These are phyloP conservation scores for Plantago lanceolata DNA, from an alignment of 305 asterid species.

Conservation along the genomic window DNA sequence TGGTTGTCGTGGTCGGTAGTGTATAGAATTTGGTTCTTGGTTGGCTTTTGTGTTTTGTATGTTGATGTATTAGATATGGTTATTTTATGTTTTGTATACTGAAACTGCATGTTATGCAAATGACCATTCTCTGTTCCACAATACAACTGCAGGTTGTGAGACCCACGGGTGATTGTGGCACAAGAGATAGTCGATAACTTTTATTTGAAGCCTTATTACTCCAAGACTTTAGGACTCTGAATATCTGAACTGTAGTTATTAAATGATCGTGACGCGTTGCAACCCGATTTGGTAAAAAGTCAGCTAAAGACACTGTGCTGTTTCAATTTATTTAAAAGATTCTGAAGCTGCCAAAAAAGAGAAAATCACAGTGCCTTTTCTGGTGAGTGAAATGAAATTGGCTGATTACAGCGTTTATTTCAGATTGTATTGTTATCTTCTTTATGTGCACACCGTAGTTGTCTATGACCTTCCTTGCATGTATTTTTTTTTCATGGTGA, in stretches of 20 bases:
- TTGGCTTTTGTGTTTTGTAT: background rate
- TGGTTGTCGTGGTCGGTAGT: background rate
- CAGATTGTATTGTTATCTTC: constrained; percentile 9
- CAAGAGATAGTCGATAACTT: constrained; percentile 43
- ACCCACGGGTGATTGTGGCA: constrained; percentile 52
- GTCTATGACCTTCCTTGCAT: background rate
- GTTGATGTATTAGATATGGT: background rate
- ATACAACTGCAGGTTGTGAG: constrained; percentile 66
- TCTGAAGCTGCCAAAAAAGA: constrained; percentile 51
- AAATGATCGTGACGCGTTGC: constrained; percentile 50
- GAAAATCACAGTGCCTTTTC: constrained; percentile 32
- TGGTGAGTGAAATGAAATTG: constrained; percentile 46
- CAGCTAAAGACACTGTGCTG: constrained; percentile 43
- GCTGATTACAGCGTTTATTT: constrained; percentile 8
- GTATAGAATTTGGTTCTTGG: background rate
- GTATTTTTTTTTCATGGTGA: background rate
- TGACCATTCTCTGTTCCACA: constrained; percentile 49
- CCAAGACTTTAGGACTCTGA: constrained; percentile 35
- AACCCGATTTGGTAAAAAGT: constrained; percentile 42
- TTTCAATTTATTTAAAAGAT: constrained; percentile 42
- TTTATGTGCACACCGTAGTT: background rate
- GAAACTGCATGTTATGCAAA: constrained; percentile 27
- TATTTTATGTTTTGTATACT: constrained; percentile 11
- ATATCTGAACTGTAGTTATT: constrained; percentile 38
- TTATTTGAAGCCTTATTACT: constrained; percentile 44